Base-by-base conservation (phyloP, 2,329 filamentous ascomycete species). In the Kalmusia sp. region DNA sequence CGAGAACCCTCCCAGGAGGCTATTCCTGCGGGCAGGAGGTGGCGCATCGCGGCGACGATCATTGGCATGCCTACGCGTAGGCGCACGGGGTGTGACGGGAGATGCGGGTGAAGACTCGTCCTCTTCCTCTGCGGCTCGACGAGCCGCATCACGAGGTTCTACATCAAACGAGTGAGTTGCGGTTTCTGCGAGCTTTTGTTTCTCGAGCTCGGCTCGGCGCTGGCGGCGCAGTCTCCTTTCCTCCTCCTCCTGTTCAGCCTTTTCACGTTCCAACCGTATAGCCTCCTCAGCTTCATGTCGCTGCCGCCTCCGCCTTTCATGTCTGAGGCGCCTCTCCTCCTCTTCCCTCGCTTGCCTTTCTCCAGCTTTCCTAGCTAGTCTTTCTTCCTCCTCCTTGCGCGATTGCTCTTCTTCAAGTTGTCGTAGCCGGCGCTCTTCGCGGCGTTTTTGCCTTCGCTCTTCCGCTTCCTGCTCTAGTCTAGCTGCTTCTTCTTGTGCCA, bases 251-350 rank as follows among this genome's bases (percentile, higher is more conserved):
- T 58, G 51, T 39, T 63, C 60, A 25, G 48, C 41, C 38, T 49
- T 51, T 43, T 65, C 57, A 9, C 34, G 39, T 22, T 63, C 59
- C 15, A 57, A 21, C 1, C 61, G 58, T 31, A 43, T 55, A 8
- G 59, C 54, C 25, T 67, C 64, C 45, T 67, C 65, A 6, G 65
- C 69, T 45, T 72, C 70, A 21, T 69, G 59, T 11, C 51, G 52
- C 22, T 56, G 56, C 14, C 67, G 56, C 35, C 64, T 55, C 27
- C 44, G 44, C 51, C 59, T 61, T 34, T 69, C 68, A 19, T 67
- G 68, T 39, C 70, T 57, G 5, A 67, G 51, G 11, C 62, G 69
- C 44, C 62, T 52, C 22, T 62, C 68, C 54, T 73, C 68, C 19
- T 66, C 69, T 34, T 69, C 65, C 44, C 52, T 61, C 2, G 57